phyloP scores from a whole-genome alignment of 352 stramenopile species.

The Phytophthora tentaculata region DNA sequence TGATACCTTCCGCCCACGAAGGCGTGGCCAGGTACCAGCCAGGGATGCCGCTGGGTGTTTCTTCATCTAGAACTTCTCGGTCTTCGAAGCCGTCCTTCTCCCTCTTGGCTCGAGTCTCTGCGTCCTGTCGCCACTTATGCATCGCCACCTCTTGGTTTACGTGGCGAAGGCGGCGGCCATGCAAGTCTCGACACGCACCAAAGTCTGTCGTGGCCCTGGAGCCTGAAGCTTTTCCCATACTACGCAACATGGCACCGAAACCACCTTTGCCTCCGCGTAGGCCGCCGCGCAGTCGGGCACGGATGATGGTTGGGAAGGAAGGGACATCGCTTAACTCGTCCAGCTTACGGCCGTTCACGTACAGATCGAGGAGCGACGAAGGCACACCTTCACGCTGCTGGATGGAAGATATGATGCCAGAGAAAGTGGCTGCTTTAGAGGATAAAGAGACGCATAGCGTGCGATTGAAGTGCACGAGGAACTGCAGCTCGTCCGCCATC shows the following conservation, averaged over 20 bases:
- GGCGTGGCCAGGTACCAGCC: constrained; percentile 86
- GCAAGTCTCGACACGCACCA: constrained; percentile 80
- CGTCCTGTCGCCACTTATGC: constrained; percentile 79
- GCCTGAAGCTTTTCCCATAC: constrained; percentile 74
- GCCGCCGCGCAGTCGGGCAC: constrained; percentile 64
- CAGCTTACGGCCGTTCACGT: constrained; percentile 61
- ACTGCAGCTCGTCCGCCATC: constrained; percentile 60
- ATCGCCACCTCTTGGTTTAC: constrained; percentile 90
- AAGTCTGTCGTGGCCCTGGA: constrained; percentile 80
- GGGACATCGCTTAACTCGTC: constrained; percentile 40
- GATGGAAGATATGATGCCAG: constrained; percentile 48
- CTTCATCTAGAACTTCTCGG: constrained; percentile 75
- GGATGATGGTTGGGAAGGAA: constrained; percentile 59
- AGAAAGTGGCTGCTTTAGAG: constrained; percentile 39
- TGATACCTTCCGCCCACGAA: constrained; percentile 83
- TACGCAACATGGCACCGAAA: constrained; percentile 87
- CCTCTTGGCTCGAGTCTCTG: constrained; percentile 49
- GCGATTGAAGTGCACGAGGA: constrained; percentile 84
- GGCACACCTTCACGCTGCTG: constrained; percentile 57
- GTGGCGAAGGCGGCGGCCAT: constrained; percentile 79
- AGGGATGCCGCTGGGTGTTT: constrained; percentile 84
- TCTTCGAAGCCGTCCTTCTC: constrained; percentile 63
- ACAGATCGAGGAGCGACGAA: constrained; percentile 57
- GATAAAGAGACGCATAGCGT: constrained; percentile 78
- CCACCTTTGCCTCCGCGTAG: constrained; percentile 83